phyloP scores from a whole-genome alignment of 805 yeast species.

The Lipomyces anomalus region DNA sequence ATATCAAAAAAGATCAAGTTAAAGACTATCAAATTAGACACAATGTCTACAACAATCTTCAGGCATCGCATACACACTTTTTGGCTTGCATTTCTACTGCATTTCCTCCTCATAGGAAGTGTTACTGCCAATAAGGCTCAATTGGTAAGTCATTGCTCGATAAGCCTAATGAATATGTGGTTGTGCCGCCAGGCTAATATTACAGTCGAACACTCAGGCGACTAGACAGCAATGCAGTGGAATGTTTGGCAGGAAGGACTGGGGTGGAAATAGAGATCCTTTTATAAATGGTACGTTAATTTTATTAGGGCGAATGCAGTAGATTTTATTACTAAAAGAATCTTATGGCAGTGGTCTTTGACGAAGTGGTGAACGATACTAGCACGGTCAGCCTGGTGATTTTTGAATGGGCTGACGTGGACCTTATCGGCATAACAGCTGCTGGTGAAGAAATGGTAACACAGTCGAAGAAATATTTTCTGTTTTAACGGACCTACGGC shows the following conservation, averaged over 20 bases:
- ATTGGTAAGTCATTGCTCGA: not conserved
- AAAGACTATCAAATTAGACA: too few species aligned
- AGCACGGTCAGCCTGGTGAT: constrained; percentile 59
- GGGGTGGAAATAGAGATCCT: constrained; percentile 77
- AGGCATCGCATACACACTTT: too few species aligned
- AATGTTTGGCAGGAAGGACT: constrained; percentile 77
- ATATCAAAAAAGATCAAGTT: too few species aligned
- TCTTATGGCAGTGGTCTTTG: constrained; percentile 25
- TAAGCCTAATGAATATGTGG: not conserved
- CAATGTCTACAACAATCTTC: too few species aligned
- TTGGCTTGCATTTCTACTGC: too few species aligned
- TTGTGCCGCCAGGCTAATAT: not conserved
- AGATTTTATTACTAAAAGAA: constrained; percentile 22
- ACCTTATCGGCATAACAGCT: constrained; percentile 52
- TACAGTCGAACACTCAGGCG: constrained; percentile 39
- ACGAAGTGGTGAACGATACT: constrained; percentile 22
- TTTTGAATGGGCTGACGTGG: constrained; percentile 78
- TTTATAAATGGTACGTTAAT: constrained; percentile 45
- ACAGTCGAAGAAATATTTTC: too few species aligned
- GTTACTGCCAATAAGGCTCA: not conserved
- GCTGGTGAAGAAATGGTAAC: constrained; percentile 36
- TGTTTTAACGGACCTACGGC: too few species aligned
- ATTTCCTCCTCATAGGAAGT: too few species aligned
- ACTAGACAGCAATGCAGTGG: constrained; percentile 78
- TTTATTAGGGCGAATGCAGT: constrained; percentile 32